phyloP scores from a whole-genome alignment of 371 early-diverging fungal species.

The Scutellospora calospora region DNA sequence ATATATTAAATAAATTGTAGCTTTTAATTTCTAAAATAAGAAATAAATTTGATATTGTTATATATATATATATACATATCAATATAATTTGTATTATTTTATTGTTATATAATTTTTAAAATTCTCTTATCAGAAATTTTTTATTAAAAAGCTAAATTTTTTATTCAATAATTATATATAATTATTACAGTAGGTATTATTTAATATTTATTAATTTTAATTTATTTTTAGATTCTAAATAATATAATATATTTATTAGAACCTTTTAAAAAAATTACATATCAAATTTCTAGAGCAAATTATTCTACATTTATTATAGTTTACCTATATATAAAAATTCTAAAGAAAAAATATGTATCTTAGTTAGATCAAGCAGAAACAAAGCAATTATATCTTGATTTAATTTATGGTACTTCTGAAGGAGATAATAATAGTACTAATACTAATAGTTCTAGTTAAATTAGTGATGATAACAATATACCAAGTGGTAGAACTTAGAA shows the following conservation, averaged over 20 bases:
- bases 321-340: neutral
- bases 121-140: too few relatives aligned
- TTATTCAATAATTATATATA: too few relatives aligned
- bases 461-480: neutral
- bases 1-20: too few relatives aligned
- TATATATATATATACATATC: too few relatives aligned
- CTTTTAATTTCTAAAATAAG: too few relatives aligned
- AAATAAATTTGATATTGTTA: too few relatives aligned
- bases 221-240: neutral
- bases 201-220: neutral
- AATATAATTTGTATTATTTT: too few relatives aligned
- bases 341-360: neutral
- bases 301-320: neutral
- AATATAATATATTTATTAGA: neutral
- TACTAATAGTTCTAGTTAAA: too few relatives aligned
- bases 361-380: neutral
- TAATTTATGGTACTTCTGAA: neutral
- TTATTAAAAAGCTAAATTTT: too few relatives aligned
- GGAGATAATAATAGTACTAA: neutral
- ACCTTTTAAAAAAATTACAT: neutral
- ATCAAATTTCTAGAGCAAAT: neutral
- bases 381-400: neutral
- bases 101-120: too few relatives aligned
- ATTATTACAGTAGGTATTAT: too few relatives aligned
- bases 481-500: neutral